Conservation (phyloP, 192 early-diverging fungal genomes). For the Mortierella alpina region DNA sequence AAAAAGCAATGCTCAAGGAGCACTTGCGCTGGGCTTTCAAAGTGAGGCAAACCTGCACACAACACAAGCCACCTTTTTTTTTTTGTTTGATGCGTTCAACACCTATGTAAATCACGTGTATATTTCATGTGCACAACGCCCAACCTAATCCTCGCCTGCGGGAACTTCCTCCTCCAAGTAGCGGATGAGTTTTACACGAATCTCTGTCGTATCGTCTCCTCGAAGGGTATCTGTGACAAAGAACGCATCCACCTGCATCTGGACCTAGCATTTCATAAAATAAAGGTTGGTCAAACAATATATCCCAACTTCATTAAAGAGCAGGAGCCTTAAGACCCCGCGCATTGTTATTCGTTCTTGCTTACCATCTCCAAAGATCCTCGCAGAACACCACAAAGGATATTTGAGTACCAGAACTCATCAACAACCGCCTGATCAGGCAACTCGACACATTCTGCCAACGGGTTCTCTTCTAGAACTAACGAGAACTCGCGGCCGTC, state of each 20-base stretch:
- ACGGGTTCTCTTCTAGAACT: slow-evolving; percentile 93
- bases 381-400: slow-evolving; percentile 92
- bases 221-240: slow-evolving; percentile 88
- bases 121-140: slow-evolving; percentile 2
- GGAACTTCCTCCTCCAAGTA: slow-evolving; percentile 97
- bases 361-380: slow-evolving; percentile 96
- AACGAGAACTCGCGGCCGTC: slow-evolving; percentile 95
- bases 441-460: slow-evolving; percentile 97
- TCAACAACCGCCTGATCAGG: slow-evolving; percentile 73
- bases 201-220: slow-evolving; percentile 92
- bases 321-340: background rate
- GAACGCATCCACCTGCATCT: slow-evolving; percentile 88
- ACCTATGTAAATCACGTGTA: slow-evolving; percentile 12
- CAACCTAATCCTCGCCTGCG: slow-evolving; percentile 87
- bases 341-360: background rate
- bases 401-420: slow-evolving; percentile 97
- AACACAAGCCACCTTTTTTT: slow-evolving; percentile 4
- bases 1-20: background rate
- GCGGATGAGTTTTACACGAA: slow-evolving; percentile 89
- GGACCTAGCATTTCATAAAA: slow-evolving; percentile 54
- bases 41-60: background rate
- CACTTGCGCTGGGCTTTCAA: background rate
- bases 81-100: slow-evolving; percentile 3
- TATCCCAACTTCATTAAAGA: background rate
- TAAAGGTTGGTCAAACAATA: slow-evolving; percentile 12